Base-by-base conservation (phyloP, 257 asterid species). In the Ophiorrhiza pumila region DNA sequence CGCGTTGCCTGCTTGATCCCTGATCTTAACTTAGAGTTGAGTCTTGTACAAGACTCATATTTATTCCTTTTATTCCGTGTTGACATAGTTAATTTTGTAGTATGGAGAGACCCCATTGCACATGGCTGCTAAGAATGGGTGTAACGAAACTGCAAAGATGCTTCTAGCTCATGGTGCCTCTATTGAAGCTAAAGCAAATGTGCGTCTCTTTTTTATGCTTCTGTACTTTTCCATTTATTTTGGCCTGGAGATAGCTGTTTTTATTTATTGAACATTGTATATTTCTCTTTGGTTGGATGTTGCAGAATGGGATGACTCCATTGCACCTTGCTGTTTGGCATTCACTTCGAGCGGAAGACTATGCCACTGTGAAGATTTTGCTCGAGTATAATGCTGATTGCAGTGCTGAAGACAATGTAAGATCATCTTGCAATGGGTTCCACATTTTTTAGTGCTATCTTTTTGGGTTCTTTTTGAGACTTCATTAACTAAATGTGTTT, bases 281-380 rank as follows among this genome's bases (percentile, higher is more conserved):
- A 42, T 75, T 70, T 47, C n/a, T n/a, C 52, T 43, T 39, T 4
- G 10, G 29, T 4, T 37, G 50, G 57, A 37, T 34, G 2, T 55
- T 64, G 79, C 91, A 93, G 98, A 93, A 93, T 74, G 98, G 97
- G 66, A 93, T 93, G 98, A 88, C 95, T 75, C 99, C 99, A 43
- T 72, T 95, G 80, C 99, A 95, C 84, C 98, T 95, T 83, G 95
- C 99, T 83, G 99, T 95, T 55, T 95, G 99, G 97, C 97, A 95
- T 79, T 89, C 99, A 22, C 89, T 95, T 71, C 84, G 91, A 77
- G 85, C 89, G 27, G 91, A 84, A 78, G 96, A 95, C 71, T 86
- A 74, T 74, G 86, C 94, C 46, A 89, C 98, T 25, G 99, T 95
- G 67, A 82, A 81, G 80, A 90, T 97, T 3, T 85, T 95, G 87